These are phyloP conservation scores for Akanthomyces dipterigenus DNA, from an alignment of 2,329 filamentous ascomycete genomes.

Conservation along the genomic window DNA sequence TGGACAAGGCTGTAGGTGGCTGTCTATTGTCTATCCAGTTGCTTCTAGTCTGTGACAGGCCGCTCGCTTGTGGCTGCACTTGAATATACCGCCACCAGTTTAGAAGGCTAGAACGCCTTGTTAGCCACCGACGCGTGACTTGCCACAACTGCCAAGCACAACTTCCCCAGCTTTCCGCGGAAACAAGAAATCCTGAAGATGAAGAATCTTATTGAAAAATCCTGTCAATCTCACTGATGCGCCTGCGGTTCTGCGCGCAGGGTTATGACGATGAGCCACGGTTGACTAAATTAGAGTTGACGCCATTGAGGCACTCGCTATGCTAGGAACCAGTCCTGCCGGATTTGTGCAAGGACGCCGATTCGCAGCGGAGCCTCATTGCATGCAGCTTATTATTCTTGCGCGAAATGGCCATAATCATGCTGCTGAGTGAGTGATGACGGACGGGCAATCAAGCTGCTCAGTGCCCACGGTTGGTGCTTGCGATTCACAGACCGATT, in stretches of 20 bases:
- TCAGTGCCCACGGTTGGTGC: background rate
- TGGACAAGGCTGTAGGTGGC: background rate
- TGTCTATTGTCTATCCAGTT: background rate
- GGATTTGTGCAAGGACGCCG: background rate
- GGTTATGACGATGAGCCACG: background rate
- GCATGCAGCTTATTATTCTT: background rate
- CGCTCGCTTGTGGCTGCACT: background rate
- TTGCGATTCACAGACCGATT: background rate
- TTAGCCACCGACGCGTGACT: background rate
- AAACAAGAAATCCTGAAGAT: background rate
- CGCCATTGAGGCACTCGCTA: background rate
- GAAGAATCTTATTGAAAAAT: background rate
- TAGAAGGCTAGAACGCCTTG: constrained; percentile 3
- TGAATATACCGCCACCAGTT: background rate
- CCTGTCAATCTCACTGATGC: no score
- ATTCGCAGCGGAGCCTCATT: background rate
- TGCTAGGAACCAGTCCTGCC: background rate
- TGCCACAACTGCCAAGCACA: background rate
- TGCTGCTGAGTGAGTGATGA: background rate
- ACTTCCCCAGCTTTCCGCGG: background rate
- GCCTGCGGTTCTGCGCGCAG: background rate
- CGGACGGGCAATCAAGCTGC: background rate
- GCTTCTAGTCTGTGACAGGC: background rate
- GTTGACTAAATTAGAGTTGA: constrained; percentile 1
- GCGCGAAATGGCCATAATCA: background rate